A percentile compares a stretch with the other conserved stretches of the same genome.
Evolutionary conservation across 306 rosid species (phyloP).

Genomic region (Echinosophora koreensis): DNA sequence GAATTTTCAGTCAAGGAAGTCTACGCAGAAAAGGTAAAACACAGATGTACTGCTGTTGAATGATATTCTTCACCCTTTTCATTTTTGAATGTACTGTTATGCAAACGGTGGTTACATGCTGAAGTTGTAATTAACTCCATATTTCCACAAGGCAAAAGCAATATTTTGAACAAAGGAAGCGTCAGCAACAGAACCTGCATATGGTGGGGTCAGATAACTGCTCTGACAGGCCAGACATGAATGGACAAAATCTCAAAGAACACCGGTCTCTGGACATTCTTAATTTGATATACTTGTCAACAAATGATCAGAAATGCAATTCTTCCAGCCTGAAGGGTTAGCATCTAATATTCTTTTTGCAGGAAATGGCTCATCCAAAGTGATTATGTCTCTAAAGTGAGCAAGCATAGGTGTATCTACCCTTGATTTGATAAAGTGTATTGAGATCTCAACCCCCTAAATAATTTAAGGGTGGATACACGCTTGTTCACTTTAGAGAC

Average conservation of each 20-base stretch:
- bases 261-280: constrained; percentile 82
- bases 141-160: constrained; percentile 81
- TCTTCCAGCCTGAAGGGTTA: constrained; percentile 58
- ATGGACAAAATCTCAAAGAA: constrained; percentile 59
- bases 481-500: too few relatives aligned
- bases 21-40: constrained; percentile 77
- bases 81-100: constrained; percentile 4
- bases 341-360: constrained; percentile 31
- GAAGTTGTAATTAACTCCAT: constrained; percentile 36
- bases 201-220: constrained; percentile 56
- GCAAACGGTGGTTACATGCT: constrained; percentile 6
- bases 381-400: too few relatives aligned
- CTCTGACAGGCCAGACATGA: constrained; percentile 46
- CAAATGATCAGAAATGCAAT: constrained; percentile 54
- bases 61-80: background rate
- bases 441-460: too few relatives aligned
- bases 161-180: constrained; percentile 90
- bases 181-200: constrained; percentile 69
- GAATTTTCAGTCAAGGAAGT: constrained; percentile 77
- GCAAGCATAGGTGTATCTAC: too few relatives aligned
- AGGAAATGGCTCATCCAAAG: too few relatives aligned
- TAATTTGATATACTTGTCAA: constrained; percentile 76
- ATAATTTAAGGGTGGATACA: too few relatives aligned
- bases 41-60: constrained; percentile 15
- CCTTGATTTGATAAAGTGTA: too few relatives aligned